Evolutionary conservation across 1,284 basidiomycete genomes (phyloP).

Genomic region (Ustilago esculenta): DNA sequence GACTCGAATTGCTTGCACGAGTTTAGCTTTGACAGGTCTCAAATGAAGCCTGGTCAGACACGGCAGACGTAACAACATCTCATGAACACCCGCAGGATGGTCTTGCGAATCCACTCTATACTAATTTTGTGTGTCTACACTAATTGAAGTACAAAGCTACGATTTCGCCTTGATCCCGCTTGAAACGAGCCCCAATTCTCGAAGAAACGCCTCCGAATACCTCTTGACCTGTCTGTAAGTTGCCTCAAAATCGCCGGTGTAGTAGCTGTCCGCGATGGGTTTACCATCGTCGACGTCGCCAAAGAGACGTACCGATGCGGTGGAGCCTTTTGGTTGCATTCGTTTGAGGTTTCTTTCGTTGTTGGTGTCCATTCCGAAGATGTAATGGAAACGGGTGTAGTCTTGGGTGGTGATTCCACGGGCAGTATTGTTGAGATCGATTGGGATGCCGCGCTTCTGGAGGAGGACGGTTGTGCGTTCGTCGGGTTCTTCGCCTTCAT

Average conservation of each 20-base stretch:
- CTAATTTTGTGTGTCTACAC: no score
- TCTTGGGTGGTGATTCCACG: constrained; percentile 66
- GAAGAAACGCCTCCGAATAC: constrained; percentile 57
- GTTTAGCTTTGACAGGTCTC: no score
- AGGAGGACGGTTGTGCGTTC: constrained; percentile 68
- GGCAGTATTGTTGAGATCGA: constrained; percentile 63
- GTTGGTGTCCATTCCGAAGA: constrained; percentile 69
- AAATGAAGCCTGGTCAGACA: no score
- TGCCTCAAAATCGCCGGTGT: constrained; percentile 68
- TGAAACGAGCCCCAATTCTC: constrained; percentile 2
- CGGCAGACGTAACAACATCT: no score
- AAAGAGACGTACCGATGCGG: constrained; percentile 54
- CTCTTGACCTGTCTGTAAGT: constrained; percentile 69
- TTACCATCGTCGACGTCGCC: constrained; percentile 49
- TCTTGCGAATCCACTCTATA: no score
- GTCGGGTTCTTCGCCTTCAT: constrained; percentile 61
- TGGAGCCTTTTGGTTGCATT: constrained; percentile 60
- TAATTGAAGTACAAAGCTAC: no score
- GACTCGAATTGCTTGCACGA: no score
- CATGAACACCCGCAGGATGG: no score
- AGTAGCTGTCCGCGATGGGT: constrained; percentile 66
- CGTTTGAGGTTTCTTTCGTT: constrained; percentile 68
- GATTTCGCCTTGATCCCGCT: constrained; percentile 8
- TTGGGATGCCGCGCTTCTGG: constrained; percentile 67
- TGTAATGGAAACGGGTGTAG: constrained; percentile 69